Base-by-base conservation (phyloP, 495 filamentous ascomycete species). In the Hypomontagnella monticulosa region DNA sequence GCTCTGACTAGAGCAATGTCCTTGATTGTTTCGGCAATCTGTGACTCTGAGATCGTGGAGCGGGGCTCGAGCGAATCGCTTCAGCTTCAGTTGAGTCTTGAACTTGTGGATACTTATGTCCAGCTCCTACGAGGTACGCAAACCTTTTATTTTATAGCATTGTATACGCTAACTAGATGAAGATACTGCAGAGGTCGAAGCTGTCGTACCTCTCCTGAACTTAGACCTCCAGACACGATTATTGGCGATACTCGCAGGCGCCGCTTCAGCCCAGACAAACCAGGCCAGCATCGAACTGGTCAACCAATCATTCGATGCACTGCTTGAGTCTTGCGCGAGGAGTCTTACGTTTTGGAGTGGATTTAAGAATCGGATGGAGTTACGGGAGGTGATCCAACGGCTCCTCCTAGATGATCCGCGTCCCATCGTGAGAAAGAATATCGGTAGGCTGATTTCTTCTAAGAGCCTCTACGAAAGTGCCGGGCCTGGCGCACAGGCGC, bases 321-420 rank as follows among this genome's bases (percentile, higher is more conserved):
- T 93, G 2, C 75, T 92, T 0, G 86, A 91, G 71, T 85, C 81
- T 12, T 91, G 88, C 40, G 74, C 87, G 10, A 80, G 86, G 43
- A 89, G 85, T 51, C 60, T 73, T 9, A 55, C 67, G 0, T 83
- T 92, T 62, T 91, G 90, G 89, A 57, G 70, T 2, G 76, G 79
- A 4, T 85, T 92, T 61, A 83, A 71, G 34, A 51, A 59, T 9
- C 77, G 81, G 63, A 56, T 66, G 5, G 49, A 58, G 0, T 67
- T 75, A 1, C 63, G 67, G 2, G 43, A 63, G 8, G 27, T 83
- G 5, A 46, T 83, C 2, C 70, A 71, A 9, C 64, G 73, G 6
- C 61, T 84, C 6, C 49, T 85, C 11, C 75, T 86, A 18, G 51
- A 71, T 4, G 81, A 85, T 56, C 51, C 70, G 15, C 76, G 80